Evolutionary conservation across 495 filamentous ascomycete genomes (phyloP).

Genomic region (Staphylotrichum longicolle): DNA sequence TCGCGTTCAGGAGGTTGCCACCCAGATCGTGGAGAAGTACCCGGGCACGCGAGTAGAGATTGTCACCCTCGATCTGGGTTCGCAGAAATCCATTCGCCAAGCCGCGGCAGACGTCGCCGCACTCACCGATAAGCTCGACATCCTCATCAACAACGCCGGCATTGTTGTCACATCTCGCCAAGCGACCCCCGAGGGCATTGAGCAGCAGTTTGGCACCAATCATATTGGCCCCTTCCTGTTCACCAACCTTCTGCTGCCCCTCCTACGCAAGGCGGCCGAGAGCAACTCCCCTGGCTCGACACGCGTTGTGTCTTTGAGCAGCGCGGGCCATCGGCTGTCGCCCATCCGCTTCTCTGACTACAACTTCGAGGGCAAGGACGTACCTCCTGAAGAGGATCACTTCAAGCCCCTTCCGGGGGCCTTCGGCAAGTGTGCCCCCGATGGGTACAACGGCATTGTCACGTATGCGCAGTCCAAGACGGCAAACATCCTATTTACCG

Average conservation of each 20-base stretch:
- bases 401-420: constrained; percentile 30
- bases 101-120: constrained; percentile 43
- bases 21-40: constrained; percentile 36
- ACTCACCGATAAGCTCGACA: constrained; percentile 49
- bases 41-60: constrained; percentile 39
- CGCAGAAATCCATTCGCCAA: constrained; percentile 42
- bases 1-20: constrained; percentile 50
- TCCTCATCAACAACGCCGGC: constrained; percentile 58
- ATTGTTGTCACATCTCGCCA: constrained; percentile 35
- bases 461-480: constrained; percentile 60
- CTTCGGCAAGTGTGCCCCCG: constrained; percentile 37
- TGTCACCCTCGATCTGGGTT: constrained; percentile 48
- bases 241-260: constrained; percentile 53
- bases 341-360: constrained; percentile 57
- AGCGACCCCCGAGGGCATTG: constrained; percentile 48
- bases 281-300: constrained; percentile 36
- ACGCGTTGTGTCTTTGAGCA: constrained; percentile 45
- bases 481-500: constrained; percentile 59
- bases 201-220: constrained; percentile 58
- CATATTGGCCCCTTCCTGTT: constrained; percentile 60
- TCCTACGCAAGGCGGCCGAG: constrained; percentile 42
- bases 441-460: constrained; percentile 54
- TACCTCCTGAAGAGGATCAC: constrained; percentile 42
- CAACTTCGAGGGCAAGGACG: constrained; percentile 49
- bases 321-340: constrained; percentile 51